Conservation (phyloP, 441 rosid species). For the Euphorbia schlechtendalii region DNA sequence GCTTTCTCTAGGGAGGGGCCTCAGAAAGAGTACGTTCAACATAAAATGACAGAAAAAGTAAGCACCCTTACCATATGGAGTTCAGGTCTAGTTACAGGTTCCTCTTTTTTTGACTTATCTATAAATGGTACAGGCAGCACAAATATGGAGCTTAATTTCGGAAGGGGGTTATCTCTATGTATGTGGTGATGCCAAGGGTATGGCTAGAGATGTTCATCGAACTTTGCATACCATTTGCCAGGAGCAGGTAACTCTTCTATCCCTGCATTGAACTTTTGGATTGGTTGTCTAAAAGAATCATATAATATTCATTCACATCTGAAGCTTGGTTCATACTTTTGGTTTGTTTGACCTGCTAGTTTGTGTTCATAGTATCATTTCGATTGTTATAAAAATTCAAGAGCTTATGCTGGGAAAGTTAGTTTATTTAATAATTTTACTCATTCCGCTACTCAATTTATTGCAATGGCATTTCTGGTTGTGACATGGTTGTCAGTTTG, state of each 20-base stretch:
- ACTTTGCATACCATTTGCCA: conserved; percentile 49
- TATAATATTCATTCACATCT: background rate
- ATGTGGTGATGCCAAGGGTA: conserved; percentile 80
- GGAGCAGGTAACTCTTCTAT: conserved; percentile 40
- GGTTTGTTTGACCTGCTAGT: background rate
- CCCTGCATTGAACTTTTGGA: background rate
- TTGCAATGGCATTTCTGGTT: background rate
- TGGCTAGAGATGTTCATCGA: conserved; percentile 71
- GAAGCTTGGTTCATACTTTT: background rate
- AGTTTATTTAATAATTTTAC: too few species aligned
- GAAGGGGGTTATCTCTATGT: conserved; percentile 57
- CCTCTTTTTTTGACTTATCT: background rate
- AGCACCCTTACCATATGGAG: conserved; percentile 10
- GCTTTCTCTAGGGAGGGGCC: conserved; percentile 98
- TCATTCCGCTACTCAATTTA: too few species aligned
- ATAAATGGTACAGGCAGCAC: conserved; percentile 34
- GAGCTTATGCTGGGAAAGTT: background rate
- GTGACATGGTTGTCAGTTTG: background rate
- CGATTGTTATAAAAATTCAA: background rate
- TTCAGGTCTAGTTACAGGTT: background rate
- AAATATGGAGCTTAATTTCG: conserved; percentile 53
- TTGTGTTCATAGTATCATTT: background rate
- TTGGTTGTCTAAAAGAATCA: background rate
- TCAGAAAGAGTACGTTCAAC: conserved; percentile 87
- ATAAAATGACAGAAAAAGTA: conserved; percentile 84